Evolutionary conservation across 1,139 yeast species (phyloP).

Genomic region (Candida dubliniensis): DNA sequence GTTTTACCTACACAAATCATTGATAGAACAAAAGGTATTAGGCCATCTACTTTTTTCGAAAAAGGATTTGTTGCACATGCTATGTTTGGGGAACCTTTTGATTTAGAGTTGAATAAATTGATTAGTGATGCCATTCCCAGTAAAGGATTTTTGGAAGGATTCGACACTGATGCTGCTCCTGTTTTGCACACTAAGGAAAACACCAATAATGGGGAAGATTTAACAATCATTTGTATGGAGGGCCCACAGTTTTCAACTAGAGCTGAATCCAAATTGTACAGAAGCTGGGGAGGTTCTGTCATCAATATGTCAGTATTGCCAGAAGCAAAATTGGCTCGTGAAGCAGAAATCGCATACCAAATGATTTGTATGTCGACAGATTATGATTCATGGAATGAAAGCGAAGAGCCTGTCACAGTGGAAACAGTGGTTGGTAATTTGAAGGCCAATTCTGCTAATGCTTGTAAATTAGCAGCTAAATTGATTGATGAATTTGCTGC

Average conservation of each 20-base stretch:
- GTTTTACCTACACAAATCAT: slow-evolving; percentile 94
- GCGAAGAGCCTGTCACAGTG: slow-evolving; percentile 94
- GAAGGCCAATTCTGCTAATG: slow-evolving; percentile 84
- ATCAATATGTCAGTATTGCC: slow-evolving; percentile 97
- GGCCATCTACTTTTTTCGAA: slow-evolving; percentile 89
- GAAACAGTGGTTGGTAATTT: slow-evolving; percentile 92
- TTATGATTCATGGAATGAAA: slow-evolving; percentile 97
- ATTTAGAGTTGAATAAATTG: slow-evolving; percentile 64
- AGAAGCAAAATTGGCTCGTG: slow-evolving; percentile 94
- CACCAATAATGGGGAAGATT: slow-evolving; percentile 59
- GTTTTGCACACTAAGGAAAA: slow-evolving; percentile 55
- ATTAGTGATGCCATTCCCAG: slow-evolving; percentile 57
- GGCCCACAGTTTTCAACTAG: slow-evolving; percentile 98
- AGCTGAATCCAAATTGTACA: slow-evolving; percentile 90
- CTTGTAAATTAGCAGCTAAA: slow-evolving; percentile 71
- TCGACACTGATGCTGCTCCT: slow-evolving; percentile 38
- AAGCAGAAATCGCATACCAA: slow-evolving; percentile 94
- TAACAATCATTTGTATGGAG: slow-evolving; percentile 94
- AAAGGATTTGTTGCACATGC: slow-evolving; percentile 96
- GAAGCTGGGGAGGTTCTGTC: slow-evolving; percentile 89
- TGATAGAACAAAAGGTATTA: slow-evolving; percentile 93
- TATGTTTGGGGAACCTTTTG: slow-evolving; percentile 96
- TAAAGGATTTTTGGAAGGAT: slow-evolving; percentile 54
- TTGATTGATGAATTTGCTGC: slow-evolving; percentile 67
- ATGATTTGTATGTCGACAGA: slow-evolving; percentile 99